Evolutionary conservation across 1,139 yeast genomes (phyloP).

Genomic region (Candida smagusa): DNA sequence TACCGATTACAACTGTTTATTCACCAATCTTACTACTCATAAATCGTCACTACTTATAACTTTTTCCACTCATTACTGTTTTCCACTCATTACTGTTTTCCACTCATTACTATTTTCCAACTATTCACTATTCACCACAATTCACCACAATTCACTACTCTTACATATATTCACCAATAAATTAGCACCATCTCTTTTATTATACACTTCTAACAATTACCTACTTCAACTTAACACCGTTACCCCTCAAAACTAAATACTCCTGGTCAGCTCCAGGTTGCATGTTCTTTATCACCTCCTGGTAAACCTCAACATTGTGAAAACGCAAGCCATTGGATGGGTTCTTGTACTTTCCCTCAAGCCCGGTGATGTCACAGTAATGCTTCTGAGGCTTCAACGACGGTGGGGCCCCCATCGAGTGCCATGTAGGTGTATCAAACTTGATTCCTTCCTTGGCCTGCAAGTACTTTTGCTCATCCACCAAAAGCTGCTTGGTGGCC

Average conservation of each 20-base stretch:
- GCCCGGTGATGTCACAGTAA: slow-evolving; percentile 93
- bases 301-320: slow-evolving; percentile 81
- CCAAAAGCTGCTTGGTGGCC: slow-evolving; percentile 68
- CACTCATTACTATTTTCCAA: no score
- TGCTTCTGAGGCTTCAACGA: slow-evolving; percentile 75
- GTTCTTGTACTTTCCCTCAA: slow-evolving; percentile 72
- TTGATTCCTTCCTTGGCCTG: slow-evolving; percentile 38
- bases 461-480: slow-evolving; percentile 73
- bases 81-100: no score
- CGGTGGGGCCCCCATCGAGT: slow-evolving; percentile 81
- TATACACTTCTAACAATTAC: no score
- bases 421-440: slow-evolving; percentile 54
- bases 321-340: slow-evolving; percentile 77
- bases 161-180: no score
- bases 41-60: no score
- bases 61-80: no score
- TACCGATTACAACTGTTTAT: no score
- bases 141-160: no score
- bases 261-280: slow-evolving; percentile 94
- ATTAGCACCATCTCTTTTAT: no score
- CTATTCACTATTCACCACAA: no score
- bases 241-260: slow-evolving; percentile 82
- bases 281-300: slow-evolving; percentile 70
- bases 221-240: slow-evolving; percentile 73
- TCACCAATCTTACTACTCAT: no score